Evolutionary conservation across 768 basidiomycete genomes (phyloP).

Genomic region (Suillus alpinus): DNA sequence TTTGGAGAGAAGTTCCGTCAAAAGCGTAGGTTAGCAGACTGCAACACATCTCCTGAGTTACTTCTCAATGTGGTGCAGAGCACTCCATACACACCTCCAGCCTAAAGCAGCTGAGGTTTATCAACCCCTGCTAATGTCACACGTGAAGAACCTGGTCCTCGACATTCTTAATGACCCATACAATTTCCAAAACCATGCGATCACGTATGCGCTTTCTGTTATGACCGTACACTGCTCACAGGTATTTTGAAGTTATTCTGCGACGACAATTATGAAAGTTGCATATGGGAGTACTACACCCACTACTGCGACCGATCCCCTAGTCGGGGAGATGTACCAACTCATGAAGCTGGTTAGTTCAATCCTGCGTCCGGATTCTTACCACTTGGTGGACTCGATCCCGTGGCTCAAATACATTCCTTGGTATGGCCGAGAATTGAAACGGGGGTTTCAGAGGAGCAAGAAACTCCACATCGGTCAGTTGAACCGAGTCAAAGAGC

Average conservation of each 20-base stretch:
- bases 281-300: not conserved
- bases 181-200: not conserved
- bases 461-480: not conserved
- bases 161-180: not conserved
- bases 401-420: not conserved
- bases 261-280: not conserved
- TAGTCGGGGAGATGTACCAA: not conserved
- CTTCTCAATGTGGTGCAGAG: not conserved
- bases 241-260: not conserved
- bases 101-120: not conserved
- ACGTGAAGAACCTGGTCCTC: not conserved
- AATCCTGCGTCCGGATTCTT: not conserved
- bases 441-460: not conserved
- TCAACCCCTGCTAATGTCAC: not conserved
- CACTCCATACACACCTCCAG: not conserved
- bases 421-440: not conserved
- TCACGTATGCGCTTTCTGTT: not conserved
- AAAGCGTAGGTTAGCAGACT: not conserved
- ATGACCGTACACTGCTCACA: not conserved
- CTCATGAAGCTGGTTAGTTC: constrained; percentile 11
- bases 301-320: not conserved
- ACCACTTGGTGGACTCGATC: not conserved
- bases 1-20: not conserved
- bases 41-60: not conserved
- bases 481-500: not conserved